Base-by-base conservation (phyloP, 768 basidiomycete genomes). In the Coprinopsis cinerea region DNA sequence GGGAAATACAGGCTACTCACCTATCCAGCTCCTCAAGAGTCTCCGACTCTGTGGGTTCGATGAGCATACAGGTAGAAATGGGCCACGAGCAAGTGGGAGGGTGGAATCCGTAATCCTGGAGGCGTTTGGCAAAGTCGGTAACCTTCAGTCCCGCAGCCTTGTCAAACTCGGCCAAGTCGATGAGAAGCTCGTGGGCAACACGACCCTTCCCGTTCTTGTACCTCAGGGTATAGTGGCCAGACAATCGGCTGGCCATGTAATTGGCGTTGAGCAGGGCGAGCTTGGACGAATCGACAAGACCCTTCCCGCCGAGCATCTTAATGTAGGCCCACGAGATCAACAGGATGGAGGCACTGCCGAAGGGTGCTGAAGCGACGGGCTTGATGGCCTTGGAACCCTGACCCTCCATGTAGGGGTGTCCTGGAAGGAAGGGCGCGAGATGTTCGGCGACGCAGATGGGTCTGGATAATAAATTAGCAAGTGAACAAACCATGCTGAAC, bases 1-100 rank as follows among this genome's bases (percentile, higher is more conserved):
- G 13, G 41, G 24, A 9, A 9, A 43, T 10, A 26, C 10, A 11
- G n/a, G 41, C 18, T 25, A 43, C 41, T 10, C 24, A 43, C 41
- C 85, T 79, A 61, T 98, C 92, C 46, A 98, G 79, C 65, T 97
- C 95, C 53, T 93, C 88, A 24, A 96, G 75, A 0, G 89, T 82
- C 69, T 98, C 95, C 0, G 91, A 94, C 66, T 98, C 95, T 1
- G 95, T 98, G 4, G 95, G 95, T 68, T 98, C 95, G 54, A 97
- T 96, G 46, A 96, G 76, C 91, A 96, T 96, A 61, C 89, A 94
- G 1, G 95, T 96, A 17, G 91, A 85, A 55, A 90, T 93, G 4
- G 96, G 96, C 96, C 96, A 98, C 4, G 93, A 93, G 66, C 92
- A 95, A 3, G 96, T 99, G 1, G 96, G 96, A 35, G 92, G 93